Conservation (phyloP, 2,329 filamentous ascomycete genomes). For the Emmonsia crescens region DNA sequence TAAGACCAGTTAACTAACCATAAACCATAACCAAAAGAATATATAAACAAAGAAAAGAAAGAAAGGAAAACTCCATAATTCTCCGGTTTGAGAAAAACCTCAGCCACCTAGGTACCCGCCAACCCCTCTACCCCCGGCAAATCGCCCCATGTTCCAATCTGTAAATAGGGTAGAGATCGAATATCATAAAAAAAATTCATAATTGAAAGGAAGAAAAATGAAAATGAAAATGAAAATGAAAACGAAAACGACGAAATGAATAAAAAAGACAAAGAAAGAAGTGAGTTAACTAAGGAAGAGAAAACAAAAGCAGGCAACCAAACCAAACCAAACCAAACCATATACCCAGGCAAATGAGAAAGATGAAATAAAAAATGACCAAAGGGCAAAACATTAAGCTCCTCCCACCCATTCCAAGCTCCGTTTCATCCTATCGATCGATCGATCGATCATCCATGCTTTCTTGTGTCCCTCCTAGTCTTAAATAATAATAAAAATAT, state of each 20-base stretch:
- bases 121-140: neutral
- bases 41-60: neutral
- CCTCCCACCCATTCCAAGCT: neutral
- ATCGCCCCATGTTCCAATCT: neutral
- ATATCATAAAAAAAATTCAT: neutral
- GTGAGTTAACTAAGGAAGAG: neutral
- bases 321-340: neutral
- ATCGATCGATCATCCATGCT: neutral
- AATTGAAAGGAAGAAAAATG: neutral
- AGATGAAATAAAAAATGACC: neutral
- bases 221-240: neutral
- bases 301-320: neutral
- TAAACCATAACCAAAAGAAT: neutral
- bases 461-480: neutral
- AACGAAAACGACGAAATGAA: no score
- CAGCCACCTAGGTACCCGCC: neutral
- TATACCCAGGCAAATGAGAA: neutral
- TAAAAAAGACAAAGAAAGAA: neutral
- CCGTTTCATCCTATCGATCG: neutral
- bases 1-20: neutral
- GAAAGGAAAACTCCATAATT: neutral
- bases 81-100: neutral
- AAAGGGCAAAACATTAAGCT: no score
- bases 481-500: neutral
- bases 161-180: neutral